Conservation (phyloP, 2,329 filamentous ascomycete species). For the Penicillium sp. region DNA sequence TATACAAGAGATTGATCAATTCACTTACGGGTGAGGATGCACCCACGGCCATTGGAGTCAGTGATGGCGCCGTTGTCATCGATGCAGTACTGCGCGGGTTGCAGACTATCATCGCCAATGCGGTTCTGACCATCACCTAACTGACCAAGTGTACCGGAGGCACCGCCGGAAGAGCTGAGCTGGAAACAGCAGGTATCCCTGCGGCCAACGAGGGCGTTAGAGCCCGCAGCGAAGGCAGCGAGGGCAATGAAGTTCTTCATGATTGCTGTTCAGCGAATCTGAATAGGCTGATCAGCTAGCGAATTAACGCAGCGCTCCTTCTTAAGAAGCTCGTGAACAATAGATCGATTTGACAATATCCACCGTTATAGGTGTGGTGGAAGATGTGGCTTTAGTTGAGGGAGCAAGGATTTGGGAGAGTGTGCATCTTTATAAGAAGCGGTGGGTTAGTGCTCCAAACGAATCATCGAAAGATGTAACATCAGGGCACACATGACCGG, state of each 20-base stretch:
- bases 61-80: slow-evolving; percentile 52
- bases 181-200: slow-evolving; percentile 51
- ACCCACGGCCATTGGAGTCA: slow-evolving; percentile 57
- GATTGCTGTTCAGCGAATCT: background rate
- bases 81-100: slow-evolving; percentile 54
- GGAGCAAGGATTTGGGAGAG: background rate
- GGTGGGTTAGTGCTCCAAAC: slow-evolving; percentile 7
- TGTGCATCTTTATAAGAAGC: slow-evolving; percentile 15
- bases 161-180: slow-evolving; percentile 49
- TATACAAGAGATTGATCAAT: background rate
- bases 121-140: slow-evolving; percentile 61
- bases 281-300: background rate
- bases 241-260: slow-evolving; percentile 42
- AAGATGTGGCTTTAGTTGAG: background rate
- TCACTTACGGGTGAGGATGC: slow-evolving; percentile 59
- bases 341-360: background rate
- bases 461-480: background rate
- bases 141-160: slow-evolving; percentile 57
- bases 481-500: slow-evolving; percentile 4
- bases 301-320: slow-evolving; percentile 7
- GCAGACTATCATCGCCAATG: slow-evolving; percentile 49
- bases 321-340: background rate
- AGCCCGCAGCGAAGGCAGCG: slow-evolving; percentile 39
- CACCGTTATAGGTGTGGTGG: background rate
- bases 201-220: slow-evolving; percentile 42